Base-by-base conservation (phyloP, 768 basidiomycete genomes). In the Pleurotus tuber-regium region DNA sequence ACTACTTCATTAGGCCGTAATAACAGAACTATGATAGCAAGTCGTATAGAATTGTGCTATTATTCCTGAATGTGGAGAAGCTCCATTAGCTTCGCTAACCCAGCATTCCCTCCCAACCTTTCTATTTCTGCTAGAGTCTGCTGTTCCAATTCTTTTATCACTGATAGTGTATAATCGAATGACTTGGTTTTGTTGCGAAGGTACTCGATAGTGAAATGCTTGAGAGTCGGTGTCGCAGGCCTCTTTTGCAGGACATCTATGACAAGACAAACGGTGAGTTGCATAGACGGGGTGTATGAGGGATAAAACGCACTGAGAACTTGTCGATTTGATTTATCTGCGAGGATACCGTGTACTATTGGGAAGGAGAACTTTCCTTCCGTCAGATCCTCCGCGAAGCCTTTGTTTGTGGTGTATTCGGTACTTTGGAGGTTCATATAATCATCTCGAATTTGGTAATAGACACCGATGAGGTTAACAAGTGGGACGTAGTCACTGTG, bases 311-410 rank as follows among this genome's bases (percentile, higher is more conserved):
- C 59, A 95, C 94, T 95, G 49, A 97, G 74, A 28, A 98, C 77
- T 66, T 87, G 87, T 28, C 83, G 78, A 66, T 92, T 92, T 0
- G 84, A 77, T 9, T 72, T 75, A 62, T 93, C 83, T 5, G 89
- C 80, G 25, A 88, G 84, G 41, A 98, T 86, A 16, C 89, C 85
- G 65, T 98, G 96, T 1, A 98, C 86, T 26, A 98, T 77, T 0
- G 94, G 95, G 70, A 98, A 98, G 3, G 92, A 95, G 73, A 98
- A 98, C 66, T 98, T 98, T 5, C 96, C 96, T 70, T 98, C 96
- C 0, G 91, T 87, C 11, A 98, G 74, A 63, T 98, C 96, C 67
- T 98, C 95, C 0, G 89, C 90, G 65, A 91, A 96, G 2, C 89
- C 89, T 63, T 91, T 91, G 64, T 87, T 89, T 36, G 80, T 79